These are phyloP conservation scores for Vararia minispora DNA, from an alignment of 768 basidiomycete species.

Conservation along the genomic window DNA sequence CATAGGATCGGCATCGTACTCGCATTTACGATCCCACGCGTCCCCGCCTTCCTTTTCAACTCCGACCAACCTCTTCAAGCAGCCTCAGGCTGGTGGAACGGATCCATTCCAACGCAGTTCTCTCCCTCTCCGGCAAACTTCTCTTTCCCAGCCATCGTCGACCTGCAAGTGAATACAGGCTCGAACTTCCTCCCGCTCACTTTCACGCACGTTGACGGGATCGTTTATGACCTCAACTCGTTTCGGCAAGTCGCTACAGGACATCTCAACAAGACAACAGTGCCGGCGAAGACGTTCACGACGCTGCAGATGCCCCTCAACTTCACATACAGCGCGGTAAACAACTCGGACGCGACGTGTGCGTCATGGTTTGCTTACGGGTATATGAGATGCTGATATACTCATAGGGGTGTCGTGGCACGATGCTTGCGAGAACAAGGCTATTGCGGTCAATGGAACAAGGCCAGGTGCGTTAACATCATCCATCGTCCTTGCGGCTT, in stretches of 20 bases:
- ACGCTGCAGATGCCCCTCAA: constrained; percentile 64
- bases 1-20: constrained; percentile 55
- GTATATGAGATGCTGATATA: constrained; percentile 5
- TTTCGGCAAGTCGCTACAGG: constrained; percentile 57
- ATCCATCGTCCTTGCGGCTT: too few relatives aligned
- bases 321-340: constrained; percentile 73
- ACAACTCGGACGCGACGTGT: constrained; percentile 81
- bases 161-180: constrained; percentile 66
- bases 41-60: constrained; percentile 62
- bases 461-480: constrained; percentile 43
- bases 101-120: constrained; percentile 50
- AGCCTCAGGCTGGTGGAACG: constrained; percentile 49
- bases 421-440: constrained; percentile 58
- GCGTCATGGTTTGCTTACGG: constrained; percentile 15
- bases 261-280: constrained; percentile 39
- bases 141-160: constrained; percentile 69
- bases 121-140: constrained; percentile 80
- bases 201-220: constrained; percentile 55
- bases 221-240: constrained; percentile 61
- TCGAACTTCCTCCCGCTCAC: constrained; percentile 69
- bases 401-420: constrained; percentile 62
- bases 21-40: constrained; percentile 75
- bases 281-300: constrained; percentile 60
- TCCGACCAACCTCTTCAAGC: constrained; percentile 39
- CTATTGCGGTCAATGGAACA: constrained; percentile 33